Conservation (phyloP, 139 green algal genomes). For the Volvox africanus region DNA sequence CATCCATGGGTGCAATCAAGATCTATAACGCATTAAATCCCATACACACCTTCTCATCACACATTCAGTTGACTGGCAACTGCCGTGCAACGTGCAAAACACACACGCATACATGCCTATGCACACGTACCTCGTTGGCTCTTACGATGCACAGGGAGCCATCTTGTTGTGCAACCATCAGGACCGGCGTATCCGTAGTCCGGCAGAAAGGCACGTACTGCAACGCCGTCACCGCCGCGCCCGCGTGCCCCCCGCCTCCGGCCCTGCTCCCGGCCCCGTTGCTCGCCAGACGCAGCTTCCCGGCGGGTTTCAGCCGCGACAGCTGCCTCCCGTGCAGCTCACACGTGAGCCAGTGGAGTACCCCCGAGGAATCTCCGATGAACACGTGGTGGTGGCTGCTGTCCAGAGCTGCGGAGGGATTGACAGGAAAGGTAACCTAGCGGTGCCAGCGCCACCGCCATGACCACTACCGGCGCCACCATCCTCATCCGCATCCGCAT, state of each 20-base stretch:
- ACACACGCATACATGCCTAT: background rate
- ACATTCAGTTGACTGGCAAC: too few species aligned
- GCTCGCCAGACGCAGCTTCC: slow-evolving; percentile 1
- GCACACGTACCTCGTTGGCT: slow-evolving; percentile 36
- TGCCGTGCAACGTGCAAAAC: too few species aligned
- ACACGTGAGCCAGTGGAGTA: slow-evolving; percentile 34
- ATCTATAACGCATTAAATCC: too few species aligned
- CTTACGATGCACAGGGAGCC: slow-evolving; percentile 41
- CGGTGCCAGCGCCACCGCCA: too few species aligned
- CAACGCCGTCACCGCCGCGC: background rate
- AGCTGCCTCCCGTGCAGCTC: slow-evolving; percentile 49
- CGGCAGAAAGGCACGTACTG: slow-evolving; percentile 60
- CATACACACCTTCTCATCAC: too few species aligned
- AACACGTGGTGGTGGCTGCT: slow-evolving; percentile 51
- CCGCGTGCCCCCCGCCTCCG: background rate
- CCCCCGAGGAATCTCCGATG: slow-evolving; percentile 26
- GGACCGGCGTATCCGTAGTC: slow-evolving; percentile 42
- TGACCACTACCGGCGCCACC: background rate
- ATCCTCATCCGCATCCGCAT: background rate
- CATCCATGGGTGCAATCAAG: too few species aligned
- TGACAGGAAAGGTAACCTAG: background rate
- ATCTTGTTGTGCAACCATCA: slow-evolving; percentile 41
- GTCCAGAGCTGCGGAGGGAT: slow-evolving; percentile 34
- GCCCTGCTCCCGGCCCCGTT: background rate
- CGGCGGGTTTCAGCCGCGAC: slow-evolving; percentile 3